Base-by-base conservation (phyloP, 164 flowering plant species). In the Malania oleifera region DNA sequence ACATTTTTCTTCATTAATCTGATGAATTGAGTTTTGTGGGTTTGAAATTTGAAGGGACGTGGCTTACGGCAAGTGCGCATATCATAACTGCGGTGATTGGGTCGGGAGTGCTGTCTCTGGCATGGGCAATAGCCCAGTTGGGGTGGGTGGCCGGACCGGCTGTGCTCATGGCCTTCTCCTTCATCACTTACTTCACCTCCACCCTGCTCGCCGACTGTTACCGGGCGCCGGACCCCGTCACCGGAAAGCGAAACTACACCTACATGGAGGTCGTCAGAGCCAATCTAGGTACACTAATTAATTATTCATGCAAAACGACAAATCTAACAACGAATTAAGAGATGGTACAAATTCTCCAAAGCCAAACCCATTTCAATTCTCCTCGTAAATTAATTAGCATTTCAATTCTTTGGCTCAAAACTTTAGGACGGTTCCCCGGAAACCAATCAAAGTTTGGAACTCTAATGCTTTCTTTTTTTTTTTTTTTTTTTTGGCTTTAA, bases 1-100 rank as follows among this genome's bases (percentile, higher is more conserved):
- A 38, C 8, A 47, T 47, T 47, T 47, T 19, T 2, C 9, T 18
- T 47, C 8, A 47, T 47, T 6, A 5, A 31, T 31, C 14, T 38
- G 14, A 5, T 2, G 13, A 12, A 47, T 47, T 47, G 51, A 12
- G 7, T 19, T 6, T 1, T 47, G 22, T 47, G 51, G 13, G 13
- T 14, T 5, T 5, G 37, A 31, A 8, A 34, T 14, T n/a, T 71
- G 54, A 56, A 92, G 98, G 98, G 44, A 84, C 95, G 0, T 60
- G 84, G 77, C 1, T 82, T 57, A 90, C 97, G n/a, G 97, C 97
- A 11, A 90, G 97, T 67, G 96, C 97, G 1, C 98, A 93, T 56
- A 89, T 93, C 5, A 87, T 93, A 37, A 93, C 98, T 1, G 97
- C 98, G 0, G 98, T 93, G 46, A 93, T 93, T 27, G 98, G 98